Conservation (phyloP, 1,284 basidiomycete species). For the Chalciporus sp. region DNA sequence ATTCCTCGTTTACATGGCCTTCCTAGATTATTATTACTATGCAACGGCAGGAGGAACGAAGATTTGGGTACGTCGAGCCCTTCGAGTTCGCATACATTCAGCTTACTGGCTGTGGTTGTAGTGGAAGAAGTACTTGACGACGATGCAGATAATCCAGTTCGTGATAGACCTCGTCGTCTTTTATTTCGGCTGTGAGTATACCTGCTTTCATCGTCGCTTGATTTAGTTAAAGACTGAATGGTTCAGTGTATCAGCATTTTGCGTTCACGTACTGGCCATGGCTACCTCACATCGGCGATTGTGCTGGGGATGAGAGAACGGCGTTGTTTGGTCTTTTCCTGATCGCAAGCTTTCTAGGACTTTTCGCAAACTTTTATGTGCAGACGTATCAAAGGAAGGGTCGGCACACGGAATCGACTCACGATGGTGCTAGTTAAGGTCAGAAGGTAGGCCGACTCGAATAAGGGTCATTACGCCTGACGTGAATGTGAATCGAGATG, state of each 20-base stretch:
- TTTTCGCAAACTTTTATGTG: conserved; percentile 90
- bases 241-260: conserved; percentile 81
- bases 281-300: conserved; percentile 76
- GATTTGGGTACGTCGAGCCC: conserved; percentile 76
- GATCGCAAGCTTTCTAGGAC: conserved; percentile 83
- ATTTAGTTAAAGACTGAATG: not conserved
- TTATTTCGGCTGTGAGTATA: conserved; percentile 85
- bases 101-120: conserved; percentile 31
- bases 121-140: conserved; percentile 97
- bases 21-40: conserved; percentile 92
- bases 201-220: conserved; percentile 2
- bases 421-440: not conserved
- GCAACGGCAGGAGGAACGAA: conserved; percentile 91
- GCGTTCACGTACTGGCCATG: conserved; percentile 61
- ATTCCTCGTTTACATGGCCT: conserved; percentile 4
- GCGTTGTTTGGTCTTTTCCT: conserved; percentile 86
- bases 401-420: not conserved
- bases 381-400: conserved; percentile 69
- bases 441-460: no score
- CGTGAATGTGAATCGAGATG: no score
- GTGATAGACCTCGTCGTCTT: conserved; percentile 85
- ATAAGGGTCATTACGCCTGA: no score
- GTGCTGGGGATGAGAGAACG: conserved; percentile 84
- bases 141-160: conserved; percentile 94
- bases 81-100: conserved; percentile 3